Percentiles rank a stretch among this genome's conserved stretches.
These are phyloP conservation scores for Ogataea nakhonphanomensis DNA, from an alignment of 805 yeast genomes.

Conservation along the genomic window DNA sequence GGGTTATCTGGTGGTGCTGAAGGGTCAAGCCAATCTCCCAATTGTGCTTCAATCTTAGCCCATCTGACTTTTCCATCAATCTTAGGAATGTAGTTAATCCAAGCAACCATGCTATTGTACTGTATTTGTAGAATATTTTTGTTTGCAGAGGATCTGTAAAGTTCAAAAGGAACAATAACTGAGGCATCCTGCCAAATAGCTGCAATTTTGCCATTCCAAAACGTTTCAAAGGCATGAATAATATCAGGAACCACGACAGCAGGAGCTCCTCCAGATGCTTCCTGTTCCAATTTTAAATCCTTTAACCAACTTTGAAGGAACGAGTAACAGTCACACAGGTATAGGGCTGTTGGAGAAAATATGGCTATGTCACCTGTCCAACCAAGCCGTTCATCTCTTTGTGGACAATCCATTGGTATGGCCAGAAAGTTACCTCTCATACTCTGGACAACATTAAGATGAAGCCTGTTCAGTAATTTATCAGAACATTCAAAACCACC, in stretches of 20 bases:
- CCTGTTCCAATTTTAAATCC: conserved; percentile 23
- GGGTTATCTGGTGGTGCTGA: conserved; percentile 28
- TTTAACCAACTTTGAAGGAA: conserved; percentile 22
- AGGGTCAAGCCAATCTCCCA: conserved; percentile 33
- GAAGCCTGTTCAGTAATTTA: conserved; percentile 15
- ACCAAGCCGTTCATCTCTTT: conserved; percentile 29
- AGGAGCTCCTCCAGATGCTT: conserved; percentile 16
- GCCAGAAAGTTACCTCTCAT: conserved; percentile 26
- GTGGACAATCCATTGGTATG: conserved; percentile 29
- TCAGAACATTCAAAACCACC: conserved; percentile 24
- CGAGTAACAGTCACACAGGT: conserved; percentile 20
- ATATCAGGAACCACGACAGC: conserved; percentile 25
- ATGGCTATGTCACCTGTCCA: conserved; percentile 29
- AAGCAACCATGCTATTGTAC: conserved; percentile 14
- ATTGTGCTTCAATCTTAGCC: conserved; percentile 17
- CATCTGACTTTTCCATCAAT: conserved; percentile 16
- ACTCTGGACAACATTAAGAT: conserved; percentile 19
- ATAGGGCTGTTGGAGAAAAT: conserved; percentile 25
- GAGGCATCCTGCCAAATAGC: conserved; percentile 27
- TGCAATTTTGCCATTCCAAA: conserved; percentile 15
- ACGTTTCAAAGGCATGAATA: conserved; percentile 12
- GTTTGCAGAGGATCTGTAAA: conserved; percentile 13
- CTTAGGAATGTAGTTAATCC: conserved; percentile 19
- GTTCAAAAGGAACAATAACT: conserved; percentile 21
- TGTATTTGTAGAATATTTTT: conserved; percentile 10